Conservation (phyloP, 2,329 filamentous ascomycete genomes). For the Clarireedia hainanense region DNA sequence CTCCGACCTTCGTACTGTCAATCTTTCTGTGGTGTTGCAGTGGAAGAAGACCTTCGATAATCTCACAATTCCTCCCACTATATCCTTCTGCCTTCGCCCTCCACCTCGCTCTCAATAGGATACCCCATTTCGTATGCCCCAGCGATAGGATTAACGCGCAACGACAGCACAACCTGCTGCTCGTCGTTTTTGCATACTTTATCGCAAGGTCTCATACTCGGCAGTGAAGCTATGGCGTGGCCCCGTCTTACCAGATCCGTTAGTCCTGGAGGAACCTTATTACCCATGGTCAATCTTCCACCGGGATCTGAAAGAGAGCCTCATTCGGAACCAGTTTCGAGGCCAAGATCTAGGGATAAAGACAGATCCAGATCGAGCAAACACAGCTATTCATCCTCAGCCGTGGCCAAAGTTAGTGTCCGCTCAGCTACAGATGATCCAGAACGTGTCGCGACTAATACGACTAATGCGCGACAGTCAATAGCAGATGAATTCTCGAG, state of each 20-base stretch:
- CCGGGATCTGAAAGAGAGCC: constrained; percentile 14
- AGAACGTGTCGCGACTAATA: constrained; percentile 5
- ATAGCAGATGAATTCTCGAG: constrained; percentile 52
- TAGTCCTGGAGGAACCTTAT: constrained; percentile 21
- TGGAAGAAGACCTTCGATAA: neutral
- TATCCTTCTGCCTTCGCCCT: neutral
- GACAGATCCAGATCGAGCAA: constrained; percentile 19
- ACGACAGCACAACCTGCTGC: constrained; percentile 29
- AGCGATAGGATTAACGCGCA: constrained; percentile 18
- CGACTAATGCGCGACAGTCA: constrained; percentile 20
- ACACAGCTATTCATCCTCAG: constrained; percentile 26
- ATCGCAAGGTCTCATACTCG: neutral
- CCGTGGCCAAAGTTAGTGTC: constrained; percentile 27
- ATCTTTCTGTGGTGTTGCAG: constrained; percentile 3
- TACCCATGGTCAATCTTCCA: constrained; percentile 27
- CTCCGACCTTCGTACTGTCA: neutral
- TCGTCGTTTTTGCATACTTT: constrained; percentile 13
- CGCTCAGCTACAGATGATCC: constrained; percentile 9
- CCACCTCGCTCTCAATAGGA: neutral
- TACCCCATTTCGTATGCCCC: constrained; percentile 25
- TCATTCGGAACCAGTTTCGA: constrained; percentile 20
- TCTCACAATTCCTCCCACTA: neutral
- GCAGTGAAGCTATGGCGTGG: constrained; percentile 24
- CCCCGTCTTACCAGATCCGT: constrained; percentile 24
- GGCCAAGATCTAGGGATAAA: constrained; percentile 19